phyloP scores from a whole-genome alignment of 768 basidiomycete species.

The Serpula lacrymans region DNA sequence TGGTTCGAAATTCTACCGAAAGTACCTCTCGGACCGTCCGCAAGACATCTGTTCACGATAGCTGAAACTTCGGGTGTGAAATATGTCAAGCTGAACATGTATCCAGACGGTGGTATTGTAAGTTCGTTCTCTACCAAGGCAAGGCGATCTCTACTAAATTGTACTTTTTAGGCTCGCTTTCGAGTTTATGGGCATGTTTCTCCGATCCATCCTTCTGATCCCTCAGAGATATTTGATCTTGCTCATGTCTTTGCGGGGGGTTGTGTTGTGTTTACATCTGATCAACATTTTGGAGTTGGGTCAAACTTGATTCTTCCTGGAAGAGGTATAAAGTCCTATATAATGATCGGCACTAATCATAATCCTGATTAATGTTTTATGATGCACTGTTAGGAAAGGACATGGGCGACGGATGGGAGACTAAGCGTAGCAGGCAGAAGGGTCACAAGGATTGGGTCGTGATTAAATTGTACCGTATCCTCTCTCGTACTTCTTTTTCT shows the following conservation, averaged over 20 bases:
- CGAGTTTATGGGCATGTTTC: slow-evolving; percentile 82
- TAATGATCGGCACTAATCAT: neutral
- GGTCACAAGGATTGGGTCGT: slow-evolving; percentile 92
- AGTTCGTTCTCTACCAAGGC: slow-evolving; percentile 23
- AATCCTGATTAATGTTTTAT: neutral
- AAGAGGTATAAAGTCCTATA: slow-evolving; percentile 44
- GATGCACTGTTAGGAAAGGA: slow-evolving; percentile 52
- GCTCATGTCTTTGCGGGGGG: slow-evolving; percentile 91
- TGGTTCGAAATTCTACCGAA: slow-evolving; percentile 82
- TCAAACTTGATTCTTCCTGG: slow-evolving; percentile 91
- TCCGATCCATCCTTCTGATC: slow-evolving; percentile 54
- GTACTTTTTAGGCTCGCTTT: slow-evolving; percentile 71
- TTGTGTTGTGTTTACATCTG: slow-evolving; percentile 77
- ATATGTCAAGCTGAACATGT: slow-evolving; percentile 90
- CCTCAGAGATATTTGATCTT: slow-evolving; percentile 64
- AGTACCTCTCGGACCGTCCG: slow-evolving; percentile 73
- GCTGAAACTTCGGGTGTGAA: slow-evolving; percentile 51
- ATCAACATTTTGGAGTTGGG: slow-evolving; percentile 94
- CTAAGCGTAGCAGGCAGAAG: slow-evolving; percentile 75
- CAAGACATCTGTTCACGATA: slow-evolving; percentile 86
- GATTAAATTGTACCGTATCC: slow-evolving; percentile 70
- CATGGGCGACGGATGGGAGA: slow-evolving; percentile 99
- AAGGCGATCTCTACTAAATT: slow-evolving; percentile 5
- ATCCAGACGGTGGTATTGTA: slow-evolving; percentile 97
- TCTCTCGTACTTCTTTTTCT: slow-evolving; percentile 6